phyloP scores from a whole-genome alignment of 331 rosid species.

The Spiraea crenata region DNA sequence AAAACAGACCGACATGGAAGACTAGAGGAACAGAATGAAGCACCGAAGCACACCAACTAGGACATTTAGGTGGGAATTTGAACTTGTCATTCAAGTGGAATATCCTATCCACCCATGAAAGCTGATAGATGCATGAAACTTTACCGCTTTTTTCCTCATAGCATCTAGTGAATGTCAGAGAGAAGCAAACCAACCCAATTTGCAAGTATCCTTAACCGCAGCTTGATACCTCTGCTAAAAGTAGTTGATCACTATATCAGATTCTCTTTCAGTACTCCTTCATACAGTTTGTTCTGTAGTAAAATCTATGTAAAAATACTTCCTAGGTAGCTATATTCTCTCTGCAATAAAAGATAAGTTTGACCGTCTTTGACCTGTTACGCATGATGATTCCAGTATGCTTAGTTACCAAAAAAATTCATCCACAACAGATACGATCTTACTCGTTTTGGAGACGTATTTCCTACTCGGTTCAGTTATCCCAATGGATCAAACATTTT shows the following conservation, averaged over 20 bases:
- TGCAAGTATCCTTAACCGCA: conserved; percentile 39
- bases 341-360: background rate
- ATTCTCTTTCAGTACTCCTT: background rate
- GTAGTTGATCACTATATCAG: conserved; percentile 7
- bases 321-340: background rate
- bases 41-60: conserved; percentile 17
- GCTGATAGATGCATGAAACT: conserved; percentile 11
- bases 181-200: conserved; percentile 37
- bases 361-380: background rate
- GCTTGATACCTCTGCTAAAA: conserved; percentile 39
- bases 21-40: background rate
- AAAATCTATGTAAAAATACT: background rate
- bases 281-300: background rate
- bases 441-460: background rate
- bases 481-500: background rate
- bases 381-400: background rate
- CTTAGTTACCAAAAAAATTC: background rate
- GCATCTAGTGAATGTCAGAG: conserved; percentile 9
- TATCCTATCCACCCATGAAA: conserved; percentile 41
- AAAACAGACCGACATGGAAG: too few species aligned
- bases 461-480: background rate
- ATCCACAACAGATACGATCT: background rate
- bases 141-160: background rate
- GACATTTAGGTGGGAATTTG: too few species aligned
- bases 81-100: conserved; percentile 34